These are phyloP conservation scores for Talaromyces verruculosus DNA, from an alignment of 2,329 filamentous ascomycete species.

Conservation along the genomic window DNA sequence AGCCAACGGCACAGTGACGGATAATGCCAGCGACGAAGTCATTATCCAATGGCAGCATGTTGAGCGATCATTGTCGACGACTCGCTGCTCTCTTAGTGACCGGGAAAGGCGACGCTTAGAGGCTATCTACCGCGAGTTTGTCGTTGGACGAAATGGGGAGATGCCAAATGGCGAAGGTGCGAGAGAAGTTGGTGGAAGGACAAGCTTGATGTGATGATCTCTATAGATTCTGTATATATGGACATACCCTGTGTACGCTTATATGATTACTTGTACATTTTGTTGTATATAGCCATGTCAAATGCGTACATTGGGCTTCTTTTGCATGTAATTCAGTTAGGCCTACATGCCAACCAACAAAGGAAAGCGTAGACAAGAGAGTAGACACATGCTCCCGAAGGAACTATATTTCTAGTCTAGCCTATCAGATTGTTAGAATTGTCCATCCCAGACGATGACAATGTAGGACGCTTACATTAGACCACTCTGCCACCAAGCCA, in stretches of 20 bases:
- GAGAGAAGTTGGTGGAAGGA: conserved; percentile 87
- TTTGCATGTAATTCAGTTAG: too few relatives aligned
- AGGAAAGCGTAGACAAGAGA: too few relatives aligned
- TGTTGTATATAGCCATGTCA: background rate
- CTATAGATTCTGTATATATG: conserved; percentile 7
- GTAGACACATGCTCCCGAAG: too few relatives aligned
- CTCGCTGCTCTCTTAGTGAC: conserved; percentile 76
- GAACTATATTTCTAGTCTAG: too few relatives aligned
- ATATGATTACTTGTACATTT: background rate
- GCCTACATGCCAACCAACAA: too few relatives aligned
- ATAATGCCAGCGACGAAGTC: conserved; percentile 59
- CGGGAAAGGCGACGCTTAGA: conserved; percentile 73
- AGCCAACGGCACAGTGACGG: conserved; percentile 4
- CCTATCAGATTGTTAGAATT: too few relatives aligned
- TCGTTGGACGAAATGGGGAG: conserved; percentile 87
- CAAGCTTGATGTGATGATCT: conserved; percentile 76
- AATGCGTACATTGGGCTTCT: background rate
- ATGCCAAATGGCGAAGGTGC: conserved; percentile 91
- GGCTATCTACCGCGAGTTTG: conserved; percentile 88
- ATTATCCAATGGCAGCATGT: conserved; percentile 83
- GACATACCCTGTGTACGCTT: background rate
- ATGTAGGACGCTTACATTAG: too few relatives aligned
- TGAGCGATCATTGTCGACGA: conserved; percentile 70
- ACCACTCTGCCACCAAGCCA: too few relatives aligned
- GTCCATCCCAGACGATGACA: too few relatives aligned